Conservation (phyloP, 306 rosid species). For the Nissolia schottii region DNA sequence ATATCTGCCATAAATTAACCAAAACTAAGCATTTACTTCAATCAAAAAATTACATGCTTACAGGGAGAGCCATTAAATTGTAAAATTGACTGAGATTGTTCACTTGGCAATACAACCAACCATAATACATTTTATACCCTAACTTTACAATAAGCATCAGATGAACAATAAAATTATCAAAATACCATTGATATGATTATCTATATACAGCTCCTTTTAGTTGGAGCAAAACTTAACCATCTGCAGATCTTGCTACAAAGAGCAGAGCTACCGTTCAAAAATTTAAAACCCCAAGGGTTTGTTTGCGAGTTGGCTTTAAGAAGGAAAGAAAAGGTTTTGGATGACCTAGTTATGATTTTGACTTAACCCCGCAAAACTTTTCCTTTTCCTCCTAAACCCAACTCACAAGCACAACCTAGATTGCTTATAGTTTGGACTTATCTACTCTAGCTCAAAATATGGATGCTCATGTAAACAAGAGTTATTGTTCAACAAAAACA, state of each 20-base stretch:
- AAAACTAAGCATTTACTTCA: not conserved
- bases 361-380: too few relatives aligned
- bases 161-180: not conserved
- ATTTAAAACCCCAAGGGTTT: too few relatives aligned
- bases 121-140: not conserved
- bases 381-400: too few relatives aligned
- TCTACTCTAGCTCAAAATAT: not conserved
- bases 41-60: not conserved
- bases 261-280: not conserved
- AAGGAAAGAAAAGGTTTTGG: too few relatives aligned
- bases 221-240: not conserved
- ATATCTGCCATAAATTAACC: conserved; percentile 34
- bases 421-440: not conserved
- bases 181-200: not conserved
- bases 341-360: too few relatives aligned
- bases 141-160: not conserved
- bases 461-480: not conserved
- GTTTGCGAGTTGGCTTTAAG: too few relatives aligned
- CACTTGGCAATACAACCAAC: not conserved
- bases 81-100: not conserved
- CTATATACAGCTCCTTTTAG: not conserved
- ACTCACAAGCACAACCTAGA: too few relatives aligned
- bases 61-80: not conserved
- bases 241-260: not conserved
- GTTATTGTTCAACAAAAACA: not conserved